Evolutionary conservation across 345 rosid genomes (phyloP), one percentile per base, ranked within the genome.

Genomic region (Eucalyptus cloeziana): DNA sequence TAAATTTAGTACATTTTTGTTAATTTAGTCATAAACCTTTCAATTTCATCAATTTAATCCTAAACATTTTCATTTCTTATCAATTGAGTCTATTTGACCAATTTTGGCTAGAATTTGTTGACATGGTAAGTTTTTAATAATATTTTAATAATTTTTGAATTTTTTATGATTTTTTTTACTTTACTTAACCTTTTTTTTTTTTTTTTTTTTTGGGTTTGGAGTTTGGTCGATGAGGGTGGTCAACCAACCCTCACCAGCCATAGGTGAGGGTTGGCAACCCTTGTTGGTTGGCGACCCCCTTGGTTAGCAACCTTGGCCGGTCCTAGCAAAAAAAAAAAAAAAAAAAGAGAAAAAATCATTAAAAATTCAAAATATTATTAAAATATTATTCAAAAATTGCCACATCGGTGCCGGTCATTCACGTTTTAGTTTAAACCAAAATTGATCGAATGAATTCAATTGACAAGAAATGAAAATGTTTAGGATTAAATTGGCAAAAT

Each of bases 371-470:
- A 52, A 7, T 52, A 7, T 52, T 3, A 52, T 49, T 15, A 0
- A 49, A 49, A 49, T 49, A 13, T 49, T 49, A 49, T 51, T 3
- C 0, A 51, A 51, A 51, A 51, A 51, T 51, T 51, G 0, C 8
- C 54, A 51, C 0, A 1, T 19, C 0, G 0, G 9, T 51, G 8
- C 4, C 1, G 2, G 22, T 51, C 0, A 8, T 51, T 7, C 4
- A 3, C 1, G 0, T 1, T n/a, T n/a, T n/a, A n/a, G n/a, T 52
- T 52, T 0, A 0, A 52, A 7, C 0, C 2, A 52, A 1, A 52
- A 52, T 3, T 19, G 4, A 0, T 0, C 0, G 10, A 0, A 52
- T 19, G 1, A 0, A 51, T 1, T 52, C 4, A 52, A 52, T 52
- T 52, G 0, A 19, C 25, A 52, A 52, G 0, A 52, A 52, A 4